Evolutionary conservation across 139 green algal genomes (phyloP).

Genomic region (Eudorina sp.): DNA sequence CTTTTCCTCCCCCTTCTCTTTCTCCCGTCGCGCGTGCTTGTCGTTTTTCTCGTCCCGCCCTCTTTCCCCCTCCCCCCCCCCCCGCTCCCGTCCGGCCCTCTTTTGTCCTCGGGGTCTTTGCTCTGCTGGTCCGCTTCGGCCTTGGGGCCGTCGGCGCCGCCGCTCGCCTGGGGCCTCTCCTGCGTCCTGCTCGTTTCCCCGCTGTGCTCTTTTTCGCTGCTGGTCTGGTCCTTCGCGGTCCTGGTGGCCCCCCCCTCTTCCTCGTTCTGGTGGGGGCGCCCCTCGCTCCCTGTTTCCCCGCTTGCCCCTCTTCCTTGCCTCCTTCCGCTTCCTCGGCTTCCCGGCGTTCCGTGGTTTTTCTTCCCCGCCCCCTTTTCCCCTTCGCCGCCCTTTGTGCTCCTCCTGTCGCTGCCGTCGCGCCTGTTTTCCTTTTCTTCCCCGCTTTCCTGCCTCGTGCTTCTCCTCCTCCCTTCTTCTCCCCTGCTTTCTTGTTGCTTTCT

Average conservation of each 20-base stretch:
- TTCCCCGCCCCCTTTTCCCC: background rate
- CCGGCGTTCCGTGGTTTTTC: constrained; percentile 75
- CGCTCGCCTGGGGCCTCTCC: background rate
- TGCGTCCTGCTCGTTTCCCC: background rate
- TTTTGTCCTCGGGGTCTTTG: too few relatives aligned
- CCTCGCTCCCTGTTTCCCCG: background rate
- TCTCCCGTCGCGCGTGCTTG: too few relatives aligned
- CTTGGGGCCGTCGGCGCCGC: background rate
- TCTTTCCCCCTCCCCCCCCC: too few relatives aligned
- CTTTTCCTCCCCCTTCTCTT: too few relatives aligned
- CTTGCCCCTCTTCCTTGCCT: constrained; percentile 66
- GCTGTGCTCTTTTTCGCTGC: background rate
- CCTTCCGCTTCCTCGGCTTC: constrained; percentile 69
- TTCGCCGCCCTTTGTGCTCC: background rate
- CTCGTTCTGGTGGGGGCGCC: background rate
- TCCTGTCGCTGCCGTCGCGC: background rate
- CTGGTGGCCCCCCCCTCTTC: background rate
- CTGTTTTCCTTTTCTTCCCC: background rate
- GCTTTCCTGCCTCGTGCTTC: background rate
- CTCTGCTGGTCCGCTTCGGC: background rate
- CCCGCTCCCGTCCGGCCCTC: too few relatives aligned
- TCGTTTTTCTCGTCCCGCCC: too few relatives aligned
- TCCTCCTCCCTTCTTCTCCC: background rate
- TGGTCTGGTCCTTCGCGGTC: background rate
- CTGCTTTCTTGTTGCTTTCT: constrained; percentile 63